Conservation (phyloP, 2,329 filamentous ascomycete genomes). For the Aspergillus sojae region DNA sequence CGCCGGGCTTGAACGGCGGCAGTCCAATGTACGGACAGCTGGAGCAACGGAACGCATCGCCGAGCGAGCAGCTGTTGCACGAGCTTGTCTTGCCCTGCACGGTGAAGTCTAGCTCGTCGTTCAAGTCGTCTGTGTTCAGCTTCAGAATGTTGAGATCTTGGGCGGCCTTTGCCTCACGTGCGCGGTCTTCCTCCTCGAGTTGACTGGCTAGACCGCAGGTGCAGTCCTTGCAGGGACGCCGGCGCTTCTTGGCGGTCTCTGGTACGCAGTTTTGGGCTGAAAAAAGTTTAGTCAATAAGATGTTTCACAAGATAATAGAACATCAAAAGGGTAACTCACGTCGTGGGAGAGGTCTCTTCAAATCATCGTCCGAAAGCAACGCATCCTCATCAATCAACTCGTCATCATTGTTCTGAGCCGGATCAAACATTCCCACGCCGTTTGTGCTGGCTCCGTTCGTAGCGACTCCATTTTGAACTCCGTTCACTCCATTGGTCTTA, state of each 20-base stretch:
- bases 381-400: conserved; percentile 91
- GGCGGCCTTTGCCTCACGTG: conserved; percentile 67
- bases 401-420: conserved; percentile 57
- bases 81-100: conserved; percentile 96
- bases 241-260: conserved; percentile 76
- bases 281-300: conserved; percentile 11
- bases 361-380: conserved; percentile 81
- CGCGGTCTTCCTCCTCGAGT: conserved; percentile 80
- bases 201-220: conserved; percentile 88
- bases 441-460: not conserved
- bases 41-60: conserved; percentile 81
- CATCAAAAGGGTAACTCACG: conserved; percentile 61
- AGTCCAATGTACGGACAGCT: conserved; percentile 84
- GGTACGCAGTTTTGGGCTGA: conserved; percentile 83
- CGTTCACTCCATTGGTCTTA: conserved; percentile 15
- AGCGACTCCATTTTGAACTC: conserved; percentile 28
- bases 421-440: conserved; percentile 6
- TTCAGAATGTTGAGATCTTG: conserved; percentile 58
- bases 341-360: conserved; percentile 73
- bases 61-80: conserved; percentile 90
- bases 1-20: conserved; percentile 94
- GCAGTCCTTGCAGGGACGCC: conserved; percentile 96
- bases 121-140: conserved; percentile 75
- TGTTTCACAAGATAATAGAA: not conserved
- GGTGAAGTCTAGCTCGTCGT: conserved; percentile 84